These are phyloP conservation scores for Sporothrix curviconia DNA, from an alignment of 2,329 filamentous ascomycete genomes.

Conservation along the genomic window DNA sequence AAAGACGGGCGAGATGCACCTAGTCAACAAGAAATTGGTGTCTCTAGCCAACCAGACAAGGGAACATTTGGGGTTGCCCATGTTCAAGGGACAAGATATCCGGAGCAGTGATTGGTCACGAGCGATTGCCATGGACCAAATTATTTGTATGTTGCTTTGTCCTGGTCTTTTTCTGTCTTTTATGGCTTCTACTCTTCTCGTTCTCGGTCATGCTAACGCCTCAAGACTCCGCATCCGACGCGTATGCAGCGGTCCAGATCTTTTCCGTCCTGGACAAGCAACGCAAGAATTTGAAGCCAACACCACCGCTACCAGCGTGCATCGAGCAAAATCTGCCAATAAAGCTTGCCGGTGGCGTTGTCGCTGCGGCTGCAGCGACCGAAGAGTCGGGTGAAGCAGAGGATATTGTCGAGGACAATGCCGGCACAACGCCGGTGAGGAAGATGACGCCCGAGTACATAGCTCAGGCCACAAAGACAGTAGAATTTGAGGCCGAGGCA, in stretches of 20 bases:
- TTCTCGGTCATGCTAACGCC: slow-evolving; percentile 23
- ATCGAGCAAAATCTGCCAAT: slow-evolving; percentile 63
- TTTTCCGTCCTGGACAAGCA: slow-evolving; percentile 65
- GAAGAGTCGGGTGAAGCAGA: slow-evolving; percentile 27
- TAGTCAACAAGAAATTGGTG: slow-evolving; percentile 62
- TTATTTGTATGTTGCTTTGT: slow-evolving; percentile 53
- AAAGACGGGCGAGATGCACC: slow-evolving; percentile 38
- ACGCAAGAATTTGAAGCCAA: slow-evolving; percentile 58
- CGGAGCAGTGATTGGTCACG: slow-evolving; percentile 69
- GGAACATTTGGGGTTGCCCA: slow-evolving; percentile 63
- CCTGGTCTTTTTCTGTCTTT: too few relatives aligned
- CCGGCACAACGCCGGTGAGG: background rate
- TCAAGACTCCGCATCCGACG: slow-evolving; percentile 70
- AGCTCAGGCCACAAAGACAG: slow-evolving; percentile 19
- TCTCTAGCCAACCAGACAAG: slow-evolving; percentile 63
- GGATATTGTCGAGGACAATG: background rate
- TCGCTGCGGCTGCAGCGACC: slow-evolving; percentile 25
- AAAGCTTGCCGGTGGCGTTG: slow-evolving; percentile 40
- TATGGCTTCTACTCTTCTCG: background rate
- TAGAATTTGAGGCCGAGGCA: slow-evolving; percentile 23
- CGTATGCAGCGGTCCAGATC: slow-evolving; percentile 71
- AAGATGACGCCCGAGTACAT: slow-evolving; percentile 18
- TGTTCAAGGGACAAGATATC: slow-evolving; percentile 66
- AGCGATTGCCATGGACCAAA: slow-evolving; percentile 56
- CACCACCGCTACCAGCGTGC: slow-evolving; percentile 62